Evolutionary conservation across 169 alveolate genomes (phyloP), one percentile per base, ranked within the genome.

Genomic region (Babesia caballi): DNA sequence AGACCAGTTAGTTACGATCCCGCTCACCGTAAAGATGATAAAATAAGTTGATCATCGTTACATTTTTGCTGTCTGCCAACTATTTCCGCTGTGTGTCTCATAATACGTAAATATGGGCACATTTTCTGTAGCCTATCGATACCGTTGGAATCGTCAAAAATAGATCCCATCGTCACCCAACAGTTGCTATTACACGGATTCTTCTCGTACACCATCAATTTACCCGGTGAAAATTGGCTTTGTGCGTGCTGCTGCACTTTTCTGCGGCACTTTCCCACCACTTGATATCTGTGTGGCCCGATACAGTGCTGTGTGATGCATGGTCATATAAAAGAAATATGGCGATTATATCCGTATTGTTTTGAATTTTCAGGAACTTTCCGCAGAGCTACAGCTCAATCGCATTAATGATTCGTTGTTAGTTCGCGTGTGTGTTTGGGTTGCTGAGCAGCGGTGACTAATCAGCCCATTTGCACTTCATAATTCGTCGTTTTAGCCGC

Each of bases 231-330:
- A n/a, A n/a, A n/a, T n/a, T n/a, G 17, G n/a, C 41, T 35, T 38
- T 1, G 7, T 1, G 44, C 17, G 44, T 17, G 7, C 2, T 1
- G 44, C 44, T 38, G 44, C 44, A 38, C 44, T 38, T 38, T 38
- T 17, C 14, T 8, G 44, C 44, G 44, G n/a, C n/a, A 38, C 15
- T 38, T 56, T 56, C 66, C 47, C 3, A 32, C 33, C 60, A 51
- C 66, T 14, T 56, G 44, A n/a, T 56, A 40, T 49, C 44, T 56
- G 66, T 4, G 36, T 56, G 66, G 66, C 66, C 66, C 66, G 32
- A 56, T 56, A 56, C 28, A 14, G 30, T 11, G 5, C 44, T 44
- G n/a, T 25, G 66, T 56, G 66, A 15, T 56, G 66, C 66, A 56
- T 56, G 66, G 66, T 56, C 21, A 14, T 49, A 35, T 0, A 7